Evolutionary conservation across 129 eudicot species (phyloP).

Genomic region (Helianthus tuberosus): DNA sequence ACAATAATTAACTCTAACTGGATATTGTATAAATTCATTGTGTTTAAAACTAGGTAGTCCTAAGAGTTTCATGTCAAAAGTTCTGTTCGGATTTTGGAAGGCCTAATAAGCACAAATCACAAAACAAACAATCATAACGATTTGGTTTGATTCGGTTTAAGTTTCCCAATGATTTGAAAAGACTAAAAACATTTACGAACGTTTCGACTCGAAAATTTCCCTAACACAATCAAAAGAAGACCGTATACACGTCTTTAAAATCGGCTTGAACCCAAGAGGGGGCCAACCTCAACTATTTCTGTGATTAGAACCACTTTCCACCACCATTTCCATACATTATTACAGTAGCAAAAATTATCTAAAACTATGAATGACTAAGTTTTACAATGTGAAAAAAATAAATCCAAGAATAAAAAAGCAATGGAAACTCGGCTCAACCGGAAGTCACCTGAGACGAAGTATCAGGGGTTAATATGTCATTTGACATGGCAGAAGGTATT

Average conservation of each 20-base stretch:
- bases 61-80: background rate
- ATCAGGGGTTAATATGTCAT: slow-evolving; percentile 51
- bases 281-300: background rate
- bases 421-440: background rate
- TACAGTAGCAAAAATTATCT: slow-evolving; percentile 1
- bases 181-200: background rate
- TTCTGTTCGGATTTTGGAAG: background rate
- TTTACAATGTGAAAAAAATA: slow-evolving; percentile 18
- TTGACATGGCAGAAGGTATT: slow-evolving; percentile 81
- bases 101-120: background rate
- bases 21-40: too few species aligned
- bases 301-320: background rate
- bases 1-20: too few species aligned
- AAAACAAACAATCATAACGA: background rate
- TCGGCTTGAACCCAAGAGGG: background rate
- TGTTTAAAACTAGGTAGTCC: too few species aligned
- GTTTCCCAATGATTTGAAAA: background rate
- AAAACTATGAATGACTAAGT: slow-evolving; percentile 9
- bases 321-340: background rate
- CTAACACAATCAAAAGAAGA: background rate
- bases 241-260: background rate
- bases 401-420: background rate
- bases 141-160: background rate
- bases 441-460: slow-evolving; percentile 7
- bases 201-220: background rate